These are phyloP conservation scores for Coniosporium tulheliwenetii DNA, from an alignment of 2,329 filamentous ascomycete species.

Conservation along the genomic window DNA sequence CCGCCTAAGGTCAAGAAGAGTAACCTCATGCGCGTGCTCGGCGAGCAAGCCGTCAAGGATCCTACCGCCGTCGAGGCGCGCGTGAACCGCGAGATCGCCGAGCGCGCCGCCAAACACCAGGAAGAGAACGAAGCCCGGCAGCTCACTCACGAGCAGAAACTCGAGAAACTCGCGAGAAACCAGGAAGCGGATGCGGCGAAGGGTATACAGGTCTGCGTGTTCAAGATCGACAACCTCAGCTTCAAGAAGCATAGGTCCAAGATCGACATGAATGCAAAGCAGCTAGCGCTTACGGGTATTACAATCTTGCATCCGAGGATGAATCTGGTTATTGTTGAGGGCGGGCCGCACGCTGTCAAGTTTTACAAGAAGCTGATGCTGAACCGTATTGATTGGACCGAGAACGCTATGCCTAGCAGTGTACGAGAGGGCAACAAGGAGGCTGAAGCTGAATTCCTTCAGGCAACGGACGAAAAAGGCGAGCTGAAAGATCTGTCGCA, in stretches of 20 bases:
- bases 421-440: constrained; percentile 41
- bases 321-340: constrained; percentile 82
- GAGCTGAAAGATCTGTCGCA: constrained; percentile 64
- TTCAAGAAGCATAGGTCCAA: constrained; percentile 92
- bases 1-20: constrained; percentile 94
- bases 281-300: constrained; percentile 73
- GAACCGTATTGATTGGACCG: constrained; percentile 86
- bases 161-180: constrained; percentile 67
- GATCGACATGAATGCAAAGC: constrained; percentile 81
- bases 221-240: constrained; percentile 75
- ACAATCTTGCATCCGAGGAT: constrained; percentile 83
- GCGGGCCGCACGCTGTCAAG: constrained; percentile 66
- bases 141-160: constrained; percentile 72
- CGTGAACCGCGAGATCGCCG: constrained; percentile 83
- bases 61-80: constrained; percentile 92
- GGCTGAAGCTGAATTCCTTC: constrained; percentile 55
- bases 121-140: constrained; percentile 69
- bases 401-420: constrained; percentile 58
- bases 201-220: constrained; percentile 74
- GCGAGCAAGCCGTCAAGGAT: constrained; percentile 85
- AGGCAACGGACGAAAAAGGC: constrained; percentile 62
- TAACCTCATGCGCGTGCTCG: constrained; percentile 93
- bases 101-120: constrained; percentile 66
- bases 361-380: constrained; percentile 89
- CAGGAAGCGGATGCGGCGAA: constrained; percentile 79